Evolutionary conservation across 257 asterid species (phyloP).

Genomic region (Solanum arcanum): DNA sequence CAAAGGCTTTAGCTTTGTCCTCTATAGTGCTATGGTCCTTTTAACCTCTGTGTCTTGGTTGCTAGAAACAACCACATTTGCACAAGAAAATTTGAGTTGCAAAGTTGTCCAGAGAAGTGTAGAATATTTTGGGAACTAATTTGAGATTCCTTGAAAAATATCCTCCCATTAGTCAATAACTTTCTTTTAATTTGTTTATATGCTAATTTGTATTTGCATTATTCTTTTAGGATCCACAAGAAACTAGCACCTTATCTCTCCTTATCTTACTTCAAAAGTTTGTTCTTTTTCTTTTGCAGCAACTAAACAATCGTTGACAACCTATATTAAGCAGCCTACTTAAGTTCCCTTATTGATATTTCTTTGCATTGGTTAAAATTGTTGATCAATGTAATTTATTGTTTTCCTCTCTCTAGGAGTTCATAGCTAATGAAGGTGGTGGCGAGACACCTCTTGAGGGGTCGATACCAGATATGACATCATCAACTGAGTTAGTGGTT

Average conservation of each 20-base stretch:
- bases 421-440: constrained; percentile 76
- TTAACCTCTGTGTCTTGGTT: neutral
- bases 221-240: neutral
- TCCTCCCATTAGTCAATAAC: neutral
- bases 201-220: neutral
- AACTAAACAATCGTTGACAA: neutral
- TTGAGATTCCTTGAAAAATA: neutral
- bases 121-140: neutral
- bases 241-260: neutral
- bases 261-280: neutral
- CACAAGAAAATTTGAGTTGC: neutral
- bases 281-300: neutral
- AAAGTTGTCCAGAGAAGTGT: neutral
- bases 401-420: constrained; percentile 34
- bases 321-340: neutral
- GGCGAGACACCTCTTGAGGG: constrained; percentile 98
- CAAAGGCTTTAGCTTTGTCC: neutral
- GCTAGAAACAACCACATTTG: neutral
- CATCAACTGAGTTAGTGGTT: constrained; percentile 86
- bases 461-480: constrained; percentile 96
- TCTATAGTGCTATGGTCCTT: neutral
- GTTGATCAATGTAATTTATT: neutral
- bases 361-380: neutral
- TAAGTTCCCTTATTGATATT: neutral
- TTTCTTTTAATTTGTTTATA: neutral